Evolutionary conservation across 805 yeast species (phyloP).

Genomic region (Wickerhamiella sorbophila): DNA sequence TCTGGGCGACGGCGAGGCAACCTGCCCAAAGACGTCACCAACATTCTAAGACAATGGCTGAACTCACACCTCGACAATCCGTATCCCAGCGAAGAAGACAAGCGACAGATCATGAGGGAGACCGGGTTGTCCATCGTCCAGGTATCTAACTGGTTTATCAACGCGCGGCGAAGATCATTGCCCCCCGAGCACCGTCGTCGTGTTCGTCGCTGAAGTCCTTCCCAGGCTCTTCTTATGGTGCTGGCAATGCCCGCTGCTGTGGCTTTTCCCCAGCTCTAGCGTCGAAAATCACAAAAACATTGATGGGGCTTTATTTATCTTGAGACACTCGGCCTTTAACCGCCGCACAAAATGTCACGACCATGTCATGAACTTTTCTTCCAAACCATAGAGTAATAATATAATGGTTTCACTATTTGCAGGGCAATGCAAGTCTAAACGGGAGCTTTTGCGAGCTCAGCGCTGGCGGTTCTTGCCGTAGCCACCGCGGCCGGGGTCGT

Average conservation of each 20-base stretch:
- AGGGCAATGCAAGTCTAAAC: too few species aligned
- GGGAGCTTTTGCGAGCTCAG: too few species aligned
- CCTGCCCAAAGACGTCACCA: constrained; percentile 65
- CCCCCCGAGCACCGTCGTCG: constrained; percentile 20
- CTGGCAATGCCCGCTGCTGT: too few species aligned
- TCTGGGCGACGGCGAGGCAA: constrained; percentile 42
- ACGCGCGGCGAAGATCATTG: constrained; percentile 67
- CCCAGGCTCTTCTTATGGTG: background rate
- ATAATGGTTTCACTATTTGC: too few species aligned
- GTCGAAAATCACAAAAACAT: too few species aligned
- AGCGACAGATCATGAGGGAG: constrained; percentile 47
- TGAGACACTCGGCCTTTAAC: too few species aligned
- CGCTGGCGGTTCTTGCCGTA: constrained; percentile 21
- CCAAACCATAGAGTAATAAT: too few species aligned
- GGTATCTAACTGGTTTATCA: constrained; percentile 76
- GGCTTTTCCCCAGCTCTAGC: too few species aligned
- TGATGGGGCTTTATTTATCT: too few species aligned
- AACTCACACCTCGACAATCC: constrained; percentile 64
- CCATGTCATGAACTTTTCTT: too few species aligned
- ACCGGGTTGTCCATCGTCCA: constrained; percentile 75
- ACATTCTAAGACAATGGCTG: constrained; percentile 59
- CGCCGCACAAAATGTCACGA: too few species aligned
- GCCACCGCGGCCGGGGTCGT: constrained; percentile 33
- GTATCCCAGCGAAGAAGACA: constrained; percentile 70
- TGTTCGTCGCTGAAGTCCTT: background rate